phyloP scores from a whole-genome alignment of 768 basidiomycete species.

The Tulasnella calospora region DNA sequence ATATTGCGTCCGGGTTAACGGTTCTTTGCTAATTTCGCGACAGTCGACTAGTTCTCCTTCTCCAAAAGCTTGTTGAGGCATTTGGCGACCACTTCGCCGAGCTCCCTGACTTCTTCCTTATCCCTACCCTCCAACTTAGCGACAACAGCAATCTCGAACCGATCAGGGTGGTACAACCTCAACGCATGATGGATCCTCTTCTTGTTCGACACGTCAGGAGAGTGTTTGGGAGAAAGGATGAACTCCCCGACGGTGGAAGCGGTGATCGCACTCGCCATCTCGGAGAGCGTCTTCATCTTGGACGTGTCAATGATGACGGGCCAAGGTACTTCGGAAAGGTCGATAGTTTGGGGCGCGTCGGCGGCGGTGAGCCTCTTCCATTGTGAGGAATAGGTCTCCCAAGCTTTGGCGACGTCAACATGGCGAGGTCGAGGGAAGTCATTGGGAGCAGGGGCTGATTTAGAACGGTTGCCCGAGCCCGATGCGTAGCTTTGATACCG shows the following conservation, averaged over 20 bases:
- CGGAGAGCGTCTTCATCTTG: slow-evolving; percentile 1
- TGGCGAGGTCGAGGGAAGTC: not conserved
- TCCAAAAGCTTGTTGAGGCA: not conserved
- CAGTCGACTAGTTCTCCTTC: not conserved
- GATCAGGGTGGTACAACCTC: slow-evolving; percentile 3
- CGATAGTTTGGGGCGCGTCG: not conserved
- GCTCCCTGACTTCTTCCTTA: not conserved
- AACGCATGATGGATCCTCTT: slow-evolving; percentile 15
- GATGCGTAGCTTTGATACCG: not conserved
- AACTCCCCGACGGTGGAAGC: not conserved
- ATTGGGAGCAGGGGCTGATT: not conserved
- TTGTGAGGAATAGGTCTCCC: not conserved
- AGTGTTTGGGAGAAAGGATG: slow-evolving; percentile 5
- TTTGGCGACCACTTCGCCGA: not conserved
- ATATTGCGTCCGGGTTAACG: not conserved
- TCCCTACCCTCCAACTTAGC: not conserved
- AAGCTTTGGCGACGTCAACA: not conserved
- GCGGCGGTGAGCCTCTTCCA: not conserved
- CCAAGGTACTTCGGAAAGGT: not conserved
- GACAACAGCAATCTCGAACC: not conserved
- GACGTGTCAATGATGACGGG: not conserved
- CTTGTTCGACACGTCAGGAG: not conserved
- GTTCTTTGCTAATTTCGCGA: not conserved
- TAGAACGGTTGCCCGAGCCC: not conserved
- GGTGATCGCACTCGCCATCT: not conserved